phyloP scores from a whole-genome alignment of 306 rosid species.

The Chamaecrista fasciculata region DNA sequence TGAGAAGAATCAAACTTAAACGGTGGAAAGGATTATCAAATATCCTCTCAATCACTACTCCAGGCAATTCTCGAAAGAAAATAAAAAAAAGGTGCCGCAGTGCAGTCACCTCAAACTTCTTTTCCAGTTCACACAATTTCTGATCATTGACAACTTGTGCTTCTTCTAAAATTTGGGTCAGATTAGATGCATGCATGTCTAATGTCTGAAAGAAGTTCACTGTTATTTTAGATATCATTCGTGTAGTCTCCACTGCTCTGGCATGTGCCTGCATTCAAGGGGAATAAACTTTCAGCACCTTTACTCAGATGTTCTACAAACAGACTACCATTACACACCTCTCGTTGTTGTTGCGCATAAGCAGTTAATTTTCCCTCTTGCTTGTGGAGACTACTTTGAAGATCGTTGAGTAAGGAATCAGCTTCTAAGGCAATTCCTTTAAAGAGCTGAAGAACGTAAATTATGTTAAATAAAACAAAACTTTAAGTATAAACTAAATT shows the following conservation, averaged over 20 bases:
- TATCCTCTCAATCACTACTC: neutral
- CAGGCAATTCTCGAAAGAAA: conserved; percentile 11
- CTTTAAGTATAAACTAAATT: conserved; percentile 1
- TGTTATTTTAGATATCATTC: conserved; percentile 82
- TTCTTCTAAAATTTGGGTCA: conserved; percentile 82
- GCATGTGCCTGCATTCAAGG: conserved; percentile 72
- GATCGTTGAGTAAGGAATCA: conserved; percentile 76
- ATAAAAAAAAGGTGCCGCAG: conserved; percentile 7
- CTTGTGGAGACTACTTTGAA: conserved; percentile 82
- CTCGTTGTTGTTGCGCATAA: conserved; percentile 86
- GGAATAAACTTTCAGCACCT: conserved; percentile 26
- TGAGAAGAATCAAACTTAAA: conserved; percentile 5
- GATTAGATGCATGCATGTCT: conserved; percentile 77
- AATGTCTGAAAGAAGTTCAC: conserved; percentile 79
- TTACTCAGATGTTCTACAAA: conserved; percentile 1
- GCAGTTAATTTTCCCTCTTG: conserved; percentile 84
- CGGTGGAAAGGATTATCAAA: neutral
- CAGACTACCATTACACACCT: conserved; percentile 47
- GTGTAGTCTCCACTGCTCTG: conserved; percentile 86
- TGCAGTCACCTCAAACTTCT: conserved; percentile 86
- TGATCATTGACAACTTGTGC: conserved; percentile 74
- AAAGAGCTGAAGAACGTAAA: conserved; percentile 67
- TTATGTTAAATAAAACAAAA: conserved; percentile 34
- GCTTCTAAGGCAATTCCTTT: conserved; percentile 96
- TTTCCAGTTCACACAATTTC: conserved; percentile 79